Evolutionary conservation across 2,329 filamentous ascomycete genomes (phyloP).

Genomic region (Scedosporium boydii): DNA sequence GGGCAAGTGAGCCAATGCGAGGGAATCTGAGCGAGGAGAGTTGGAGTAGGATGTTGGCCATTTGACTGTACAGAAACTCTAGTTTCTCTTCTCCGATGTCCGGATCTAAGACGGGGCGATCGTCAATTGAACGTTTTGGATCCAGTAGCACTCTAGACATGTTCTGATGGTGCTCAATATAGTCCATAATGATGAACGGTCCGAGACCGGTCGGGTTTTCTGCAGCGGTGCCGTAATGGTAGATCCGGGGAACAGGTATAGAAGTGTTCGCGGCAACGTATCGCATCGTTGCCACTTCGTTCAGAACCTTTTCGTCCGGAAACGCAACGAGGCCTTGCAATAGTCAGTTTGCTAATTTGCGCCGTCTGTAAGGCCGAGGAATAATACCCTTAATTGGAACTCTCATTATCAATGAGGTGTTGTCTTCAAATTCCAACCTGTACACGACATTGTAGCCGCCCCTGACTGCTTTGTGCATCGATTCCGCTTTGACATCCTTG

Average conservation of each 20-base stretch:
- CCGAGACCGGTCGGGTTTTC: conserved; percentile 24
- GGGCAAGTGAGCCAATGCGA: conserved; percentile 26
- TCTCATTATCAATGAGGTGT: conserved; percentile 19
- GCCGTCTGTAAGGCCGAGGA: neutral
- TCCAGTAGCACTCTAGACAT: conserved; percentile 20
- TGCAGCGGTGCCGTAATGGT: conserved; percentile 18
- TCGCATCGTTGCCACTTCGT: conserved; percentile 24
- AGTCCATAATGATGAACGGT: conserved; percentile 28
- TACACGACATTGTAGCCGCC: conserved; percentile 21
- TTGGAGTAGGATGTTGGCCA: conserved; percentile 31
- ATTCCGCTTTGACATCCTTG: conserved; percentile 12
- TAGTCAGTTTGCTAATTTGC: neutral
- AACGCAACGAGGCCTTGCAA: conserved; percentile 14
- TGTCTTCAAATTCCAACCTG: conserved; percentile 21
- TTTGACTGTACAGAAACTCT: conserved; percentile 24
- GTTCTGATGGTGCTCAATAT: conserved; percentile 18
- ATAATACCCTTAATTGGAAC: conserved; percentile 17
- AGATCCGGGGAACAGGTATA: conserved; percentile 23
- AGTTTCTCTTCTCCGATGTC: conserved; percentile 23
- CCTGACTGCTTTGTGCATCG: conserved; percentile 16
- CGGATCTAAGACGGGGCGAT: conserved; percentile 21
- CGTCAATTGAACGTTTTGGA: conserved; percentile 13
- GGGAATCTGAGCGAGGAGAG: conserved; percentile 23
- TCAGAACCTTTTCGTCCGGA: conserved; percentile 24
- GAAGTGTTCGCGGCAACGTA: conserved; percentile 21